Evolutionary conservation across 1,284 basidiomycete genomes (phyloP).

Genomic region (Wallemia mellicola): DNA sequence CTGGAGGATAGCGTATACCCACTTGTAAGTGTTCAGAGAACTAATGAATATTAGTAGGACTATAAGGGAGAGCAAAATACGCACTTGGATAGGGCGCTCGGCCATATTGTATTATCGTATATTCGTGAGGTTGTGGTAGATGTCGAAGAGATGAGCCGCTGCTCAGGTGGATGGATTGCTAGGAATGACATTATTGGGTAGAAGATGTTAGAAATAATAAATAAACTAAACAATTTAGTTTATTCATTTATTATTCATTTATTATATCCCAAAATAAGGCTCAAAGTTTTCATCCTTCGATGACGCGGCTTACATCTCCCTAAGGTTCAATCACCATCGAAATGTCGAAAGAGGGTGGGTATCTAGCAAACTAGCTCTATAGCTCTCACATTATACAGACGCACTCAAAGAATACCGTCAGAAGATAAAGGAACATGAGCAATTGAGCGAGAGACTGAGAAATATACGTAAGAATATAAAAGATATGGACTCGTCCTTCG

Average conservation of each 20-base stretch:
- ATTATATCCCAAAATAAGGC: background rate
- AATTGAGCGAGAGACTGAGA: constrained; percentile 52
- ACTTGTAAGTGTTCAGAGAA: background rate
- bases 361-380: background rate
- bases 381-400: background rate
- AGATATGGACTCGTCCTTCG: constrained; percentile 61
- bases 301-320: background rate
- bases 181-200: background rate
- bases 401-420: constrained; percentile 14
- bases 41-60: background rate
- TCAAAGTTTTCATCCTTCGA: background rate
- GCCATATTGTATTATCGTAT: background rate
- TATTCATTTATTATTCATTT: no score
- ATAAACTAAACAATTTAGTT: no score
- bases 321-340: background rate
- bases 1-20: background rate
- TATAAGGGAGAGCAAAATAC: background rate
- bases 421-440: constrained; percentile 75
- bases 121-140: background rate
- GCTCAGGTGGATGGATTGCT: background rate
- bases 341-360: background rate
- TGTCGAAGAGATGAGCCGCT: background rate
- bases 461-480: constrained; percentile 55
- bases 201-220: no score
- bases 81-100: background rate